Base-by-base conservation (phyloP, 2,329 filamentous ascomycete genomes). In the Nannizziopsis arthrosporioides region DNA sequence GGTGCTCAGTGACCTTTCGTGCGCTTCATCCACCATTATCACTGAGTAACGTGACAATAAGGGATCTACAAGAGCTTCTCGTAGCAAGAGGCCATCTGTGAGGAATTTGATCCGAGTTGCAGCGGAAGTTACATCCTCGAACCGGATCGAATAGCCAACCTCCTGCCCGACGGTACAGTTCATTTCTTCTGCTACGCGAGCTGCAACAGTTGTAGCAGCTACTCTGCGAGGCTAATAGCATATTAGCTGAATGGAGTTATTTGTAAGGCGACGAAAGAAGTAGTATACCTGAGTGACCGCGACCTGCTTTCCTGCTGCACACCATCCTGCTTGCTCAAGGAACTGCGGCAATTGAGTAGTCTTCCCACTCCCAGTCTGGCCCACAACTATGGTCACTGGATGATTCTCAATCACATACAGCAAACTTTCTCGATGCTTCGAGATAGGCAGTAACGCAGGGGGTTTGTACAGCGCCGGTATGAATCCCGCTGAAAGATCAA, bases 21-120 rank as follows among this genome's bases (percentile, higher is more conserved):
- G 92, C 5, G 90, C 92, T 67, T 96, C 90, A 61, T 98, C 92
- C 6, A 98, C 84, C 87, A 98, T 95, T 57, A 98, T 86, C 39
- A 94, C 84, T 0, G 88, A 93, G 63, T 98, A 98, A 9, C 87
- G 78, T 15, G 85, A 92, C 32, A 98, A 69, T 2, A 96, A 69
- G 10, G 92, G 92, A 64, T 98, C 92, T 2, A 95, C 85, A 3
- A 98, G 75, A 22, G 90, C 92, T 67, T 98, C 92, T 58, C 90
- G 75, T 46, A 98, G 79, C 30, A 98, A 75, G 42, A 98, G 73
- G 0, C 90, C 90, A 68, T 98, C 92, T 0, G 90, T 98, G 54
- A 96, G 70, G 61, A 96, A 96, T 63, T 98, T 95, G 69, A 98
- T 90, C 45, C 79, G 79, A 0, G 92, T 98, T 31, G 78, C 74